These are phyloP conservation scores for Closterium sp. DNA, from an alignment of 139 green algal genomes.

Conservation along the genomic window DNA sequence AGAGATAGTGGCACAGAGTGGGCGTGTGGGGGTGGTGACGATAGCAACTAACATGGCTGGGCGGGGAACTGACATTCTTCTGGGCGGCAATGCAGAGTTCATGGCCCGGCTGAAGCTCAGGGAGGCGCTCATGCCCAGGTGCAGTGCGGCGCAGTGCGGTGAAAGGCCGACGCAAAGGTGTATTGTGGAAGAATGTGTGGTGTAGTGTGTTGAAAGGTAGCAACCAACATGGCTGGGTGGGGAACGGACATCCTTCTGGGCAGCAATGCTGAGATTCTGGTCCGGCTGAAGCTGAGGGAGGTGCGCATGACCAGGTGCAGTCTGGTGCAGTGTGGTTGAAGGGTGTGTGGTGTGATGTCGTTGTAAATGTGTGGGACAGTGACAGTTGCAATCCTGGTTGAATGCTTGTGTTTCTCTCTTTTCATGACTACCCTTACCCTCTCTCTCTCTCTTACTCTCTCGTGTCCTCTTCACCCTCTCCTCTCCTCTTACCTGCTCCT, in stretches of 20 bases:
- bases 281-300: slow-evolving; percentile 88
- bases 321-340: background rate
- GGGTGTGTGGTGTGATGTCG: background rate
- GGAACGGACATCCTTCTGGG: slow-evolving; percentile 98
- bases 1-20: background rate
- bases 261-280: slow-evolving; percentile 89
- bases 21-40: background rate
- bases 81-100: slow-evolving; percentile 91
- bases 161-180: background rate
- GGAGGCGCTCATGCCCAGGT: slow-evolving; percentile 84
- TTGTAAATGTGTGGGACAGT: too few species aligned
- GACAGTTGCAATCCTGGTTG: too few species aligned
- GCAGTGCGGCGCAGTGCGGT: background rate
- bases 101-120: slow-evolving; percentile 89
- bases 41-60: slow-evolving; percentile 62
- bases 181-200: background rate
- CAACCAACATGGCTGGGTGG: slow-evolving; percentile 67
- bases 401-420: too few species aligned
- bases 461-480: too few species aligned
- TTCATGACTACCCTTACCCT: too few species aligned
- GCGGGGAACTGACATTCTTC: slow-evolving; percentile 95
- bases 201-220: background rate
- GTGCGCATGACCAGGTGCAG: slow-evolving; percentile 77
- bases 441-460: background rate
- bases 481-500: background rate